Conservation (phyloP, 1,284 basidiomycete genomes). For the Apiotrichum porosum region DNA sequence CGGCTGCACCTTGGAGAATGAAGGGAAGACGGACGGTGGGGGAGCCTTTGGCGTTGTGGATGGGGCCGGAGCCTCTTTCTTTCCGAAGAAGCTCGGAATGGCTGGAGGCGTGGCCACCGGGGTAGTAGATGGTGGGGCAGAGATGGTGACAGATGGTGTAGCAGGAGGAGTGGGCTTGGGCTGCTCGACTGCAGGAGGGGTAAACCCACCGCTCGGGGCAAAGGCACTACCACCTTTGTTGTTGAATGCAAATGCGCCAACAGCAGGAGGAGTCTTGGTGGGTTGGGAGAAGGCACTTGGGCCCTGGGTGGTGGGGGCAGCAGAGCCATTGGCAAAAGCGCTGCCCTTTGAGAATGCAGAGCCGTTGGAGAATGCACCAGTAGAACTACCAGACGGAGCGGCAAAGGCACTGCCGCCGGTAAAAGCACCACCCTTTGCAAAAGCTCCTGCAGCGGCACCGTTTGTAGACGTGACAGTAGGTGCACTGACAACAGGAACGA, state of each 20-base stretch:
- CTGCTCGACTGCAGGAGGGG: too few species aligned
- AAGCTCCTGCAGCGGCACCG: not conserved
- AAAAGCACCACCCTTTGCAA: not conserved
- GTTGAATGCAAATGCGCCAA: not conserved
- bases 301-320: not conserved
- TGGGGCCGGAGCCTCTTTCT: not conserved
- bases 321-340: too few species aligned
- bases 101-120: not conserved
- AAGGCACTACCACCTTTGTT: not conserved
- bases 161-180: not conserved
- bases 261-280: not conserved
- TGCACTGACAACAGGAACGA: too few species aligned
- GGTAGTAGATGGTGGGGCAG: not conserved
- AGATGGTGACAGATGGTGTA: too few species aligned
- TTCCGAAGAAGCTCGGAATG: constrained; percentile 4
- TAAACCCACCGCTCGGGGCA: not conserved
- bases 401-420: not conserved
- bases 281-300: not conserved
- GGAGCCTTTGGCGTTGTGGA: not conserved
- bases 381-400: not conserved
- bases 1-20: too few species aligned
- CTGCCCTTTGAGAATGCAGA: not conserved
- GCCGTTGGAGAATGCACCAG: not conserved
- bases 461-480: too few species aligned
- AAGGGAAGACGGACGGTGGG: not conserved